phyloP scores from a whole-genome alignment of 257 asterid genomes.

The Eucommia ulmoides region DNA sequence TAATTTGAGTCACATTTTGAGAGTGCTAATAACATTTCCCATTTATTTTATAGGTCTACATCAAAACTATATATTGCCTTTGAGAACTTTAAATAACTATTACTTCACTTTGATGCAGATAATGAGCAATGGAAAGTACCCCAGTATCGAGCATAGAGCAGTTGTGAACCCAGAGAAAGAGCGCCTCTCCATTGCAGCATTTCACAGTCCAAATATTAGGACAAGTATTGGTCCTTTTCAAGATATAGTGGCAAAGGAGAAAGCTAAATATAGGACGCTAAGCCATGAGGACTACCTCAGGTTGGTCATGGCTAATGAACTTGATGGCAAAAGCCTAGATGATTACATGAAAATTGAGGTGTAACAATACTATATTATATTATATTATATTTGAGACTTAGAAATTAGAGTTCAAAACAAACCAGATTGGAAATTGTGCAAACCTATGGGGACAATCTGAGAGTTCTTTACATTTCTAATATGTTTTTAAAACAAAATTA shows the following conservation, averaged over 20 bases:
- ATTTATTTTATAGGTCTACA: too few relatives aligned
- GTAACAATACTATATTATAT: too few relatives aligned
- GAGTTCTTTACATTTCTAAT: too few relatives aligned
- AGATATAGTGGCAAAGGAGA: constrained; percentile 6
- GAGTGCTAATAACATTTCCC: too few relatives aligned
- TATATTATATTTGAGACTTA: too few relatives aligned
- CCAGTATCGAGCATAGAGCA: constrained; percentile 26
- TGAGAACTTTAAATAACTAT: too few relatives aligned
- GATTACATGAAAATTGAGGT: constrained; percentile 9
- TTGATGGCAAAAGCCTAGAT: constrained; percentile 24
- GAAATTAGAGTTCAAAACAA: too few relatives aligned
- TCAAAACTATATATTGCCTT: too few relatives aligned
- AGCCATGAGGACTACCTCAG: constrained; percentile 11
- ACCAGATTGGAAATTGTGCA: too few relatives aligned
- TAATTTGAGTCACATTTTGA: too few relatives aligned
- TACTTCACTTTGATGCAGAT: constrained; percentile 9
- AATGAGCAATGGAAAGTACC: constrained; percentile 23
- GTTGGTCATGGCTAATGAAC: constrained; percentile 16
- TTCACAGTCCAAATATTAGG: constrained; percentile 14
- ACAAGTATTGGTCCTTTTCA: constrained; percentile 13
- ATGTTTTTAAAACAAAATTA: too few relatives aligned
- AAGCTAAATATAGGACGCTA: constrained; percentile 16
- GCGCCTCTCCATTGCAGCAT: constrained; percentile 23
- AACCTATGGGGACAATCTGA: too few relatives aligned
- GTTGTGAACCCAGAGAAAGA: constrained; percentile 16